phyloP scores from a whole-genome alignment of 352 stramenopile species.

The Globisporangium recalcitrans region DNA sequence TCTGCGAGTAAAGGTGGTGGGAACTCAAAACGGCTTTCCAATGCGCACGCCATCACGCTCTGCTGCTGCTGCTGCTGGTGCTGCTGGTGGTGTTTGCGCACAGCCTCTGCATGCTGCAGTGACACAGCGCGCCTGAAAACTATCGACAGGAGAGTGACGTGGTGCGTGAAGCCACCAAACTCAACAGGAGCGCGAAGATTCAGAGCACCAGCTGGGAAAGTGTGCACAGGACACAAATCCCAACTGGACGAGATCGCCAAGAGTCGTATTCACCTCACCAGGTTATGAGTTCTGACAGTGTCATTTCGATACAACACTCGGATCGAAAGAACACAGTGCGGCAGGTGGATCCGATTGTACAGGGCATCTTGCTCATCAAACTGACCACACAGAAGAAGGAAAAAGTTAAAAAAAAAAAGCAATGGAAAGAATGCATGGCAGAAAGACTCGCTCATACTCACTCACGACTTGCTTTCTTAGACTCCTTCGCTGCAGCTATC shows the following conservation, averaged over 20 bases:
- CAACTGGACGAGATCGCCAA: not conserved
- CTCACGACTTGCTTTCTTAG: not conserved
- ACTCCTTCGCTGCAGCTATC: not conserved
- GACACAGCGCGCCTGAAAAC: not conserved
- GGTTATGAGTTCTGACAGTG: too few relatives aligned
- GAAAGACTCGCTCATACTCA: not conserved
- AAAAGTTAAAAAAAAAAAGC: not conserved
- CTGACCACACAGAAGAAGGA: not conserved
- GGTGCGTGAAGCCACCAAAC: too few relatives aligned
- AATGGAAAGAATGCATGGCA: not conserved
- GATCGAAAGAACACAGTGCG: too few relatives aligned
- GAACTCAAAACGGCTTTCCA: not conserved
- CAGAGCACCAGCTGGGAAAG: slow-evolving; percentile 8
- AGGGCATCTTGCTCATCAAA: not conserved
- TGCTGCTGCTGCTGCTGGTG: too few relatives aligned
- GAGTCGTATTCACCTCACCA: not conserved
- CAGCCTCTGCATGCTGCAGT: not conserved
- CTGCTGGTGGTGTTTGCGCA: not conserved
- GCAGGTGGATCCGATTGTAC: not conserved
- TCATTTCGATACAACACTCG: not conserved
- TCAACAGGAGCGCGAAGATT: too few relatives aligned
- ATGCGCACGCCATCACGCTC: not conserved
- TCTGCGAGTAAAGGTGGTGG: not conserved
- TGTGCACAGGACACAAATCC: slow-evolving; percentile 5
- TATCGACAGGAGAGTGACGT: too few relatives aligned